phyloP scores from a whole-genome alignment of 768 basidiomycete genomes.

The Chalciporus piperatus region DNA sequence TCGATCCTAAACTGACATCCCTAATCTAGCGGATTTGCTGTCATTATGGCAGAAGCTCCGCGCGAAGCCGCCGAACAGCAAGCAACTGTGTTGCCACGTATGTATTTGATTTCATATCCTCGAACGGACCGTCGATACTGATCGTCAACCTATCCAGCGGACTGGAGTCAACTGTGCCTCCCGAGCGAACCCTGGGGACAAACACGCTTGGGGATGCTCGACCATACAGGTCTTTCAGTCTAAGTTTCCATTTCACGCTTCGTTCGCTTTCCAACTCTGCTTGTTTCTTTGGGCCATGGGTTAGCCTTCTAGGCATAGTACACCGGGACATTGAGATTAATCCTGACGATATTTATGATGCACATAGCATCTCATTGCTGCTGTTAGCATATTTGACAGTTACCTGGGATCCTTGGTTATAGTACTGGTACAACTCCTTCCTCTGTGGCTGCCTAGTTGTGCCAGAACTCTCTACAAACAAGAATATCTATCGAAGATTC shows the following conservation, averaged over 20 bases:
- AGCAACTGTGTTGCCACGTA: slow-evolving; percentile 19
- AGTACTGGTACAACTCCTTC: no score
- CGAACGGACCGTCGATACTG: not conserved
- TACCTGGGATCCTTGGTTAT: no score
- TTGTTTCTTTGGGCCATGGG: not conserved
- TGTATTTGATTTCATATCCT: not conserved
- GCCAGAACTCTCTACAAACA: no score
- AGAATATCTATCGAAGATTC: no score
- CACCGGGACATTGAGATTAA: no score
- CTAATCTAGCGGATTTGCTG: slow-evolving; percentile 25
- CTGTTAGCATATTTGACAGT: no score
- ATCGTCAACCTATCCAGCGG: slow-evolving; percentile 8
- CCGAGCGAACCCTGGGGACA: not conserved
- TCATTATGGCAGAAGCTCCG: slow-evolving; percentile 28
- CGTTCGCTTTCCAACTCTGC: not conserved
- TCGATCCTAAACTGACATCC: not conserved
- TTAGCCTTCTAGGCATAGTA: not conserved
- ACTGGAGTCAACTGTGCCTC: slow-evolving; percentile 21
- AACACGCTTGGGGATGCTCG: not conserved
- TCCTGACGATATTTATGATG: no score
- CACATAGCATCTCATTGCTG: no score
- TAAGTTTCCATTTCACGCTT: no score
- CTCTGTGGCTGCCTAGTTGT: no score
- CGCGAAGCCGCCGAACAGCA: slow-evolving; percentile 5
- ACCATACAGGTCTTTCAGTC: not conserved